These are phyloP conservation scores for Syzygium jambos DNA, from an alignment of 345 rosid genomes.

Conservation along the genomic window DNA sequence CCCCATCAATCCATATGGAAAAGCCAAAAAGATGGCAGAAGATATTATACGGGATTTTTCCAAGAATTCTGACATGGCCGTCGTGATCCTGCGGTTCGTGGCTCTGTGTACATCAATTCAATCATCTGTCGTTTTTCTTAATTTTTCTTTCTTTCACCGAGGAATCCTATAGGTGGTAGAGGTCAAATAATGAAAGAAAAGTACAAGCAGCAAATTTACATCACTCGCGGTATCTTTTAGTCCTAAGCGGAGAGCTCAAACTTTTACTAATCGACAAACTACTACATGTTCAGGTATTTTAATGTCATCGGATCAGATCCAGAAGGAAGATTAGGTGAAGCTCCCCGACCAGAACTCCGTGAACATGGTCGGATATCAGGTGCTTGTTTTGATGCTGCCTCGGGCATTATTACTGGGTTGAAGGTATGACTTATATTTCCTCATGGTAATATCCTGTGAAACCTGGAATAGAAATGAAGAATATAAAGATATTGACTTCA, in stretches of 20 bases:
- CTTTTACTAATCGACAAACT: neutral
- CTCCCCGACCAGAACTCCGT: constrained; percentile 91
- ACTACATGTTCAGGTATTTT: constrained; percentile 56
- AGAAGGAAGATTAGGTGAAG: constrained; percentile 91
- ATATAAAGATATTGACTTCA: neutral
- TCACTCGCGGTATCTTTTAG: neutral
- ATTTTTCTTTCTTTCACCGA: neutral
- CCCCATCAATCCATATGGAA: constrained; percentile 97
- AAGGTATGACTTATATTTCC: constrained; percentile 35
- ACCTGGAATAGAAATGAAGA: neutral
- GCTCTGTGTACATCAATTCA: neutral
- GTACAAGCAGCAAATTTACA: neutral
- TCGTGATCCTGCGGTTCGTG: constrained; percentile 81
- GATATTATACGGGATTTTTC: constrained; percentile 90
- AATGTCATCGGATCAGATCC: constrained; percentile 99
- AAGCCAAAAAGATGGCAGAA: constrained; percentile 99
- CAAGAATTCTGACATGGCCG: constrained; percentile 78
- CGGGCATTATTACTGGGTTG: constrained; percentile 64
- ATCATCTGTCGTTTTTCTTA: neutral
- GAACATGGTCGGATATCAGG: constrained; percentile 97
- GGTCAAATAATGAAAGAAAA: neutral
- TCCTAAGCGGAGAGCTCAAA: neutral
- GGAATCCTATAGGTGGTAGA: neutral
- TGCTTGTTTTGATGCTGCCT: constrained; percentile 99
- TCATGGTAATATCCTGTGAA: neutral